A percentile compares a stretch with the other conserved stretches of the same genome.
These are phyloP conservation scores for Vigna unguiculata DNA, from an alignment of 306 rosid genomes.

Conservation along the genomic window DNA sequence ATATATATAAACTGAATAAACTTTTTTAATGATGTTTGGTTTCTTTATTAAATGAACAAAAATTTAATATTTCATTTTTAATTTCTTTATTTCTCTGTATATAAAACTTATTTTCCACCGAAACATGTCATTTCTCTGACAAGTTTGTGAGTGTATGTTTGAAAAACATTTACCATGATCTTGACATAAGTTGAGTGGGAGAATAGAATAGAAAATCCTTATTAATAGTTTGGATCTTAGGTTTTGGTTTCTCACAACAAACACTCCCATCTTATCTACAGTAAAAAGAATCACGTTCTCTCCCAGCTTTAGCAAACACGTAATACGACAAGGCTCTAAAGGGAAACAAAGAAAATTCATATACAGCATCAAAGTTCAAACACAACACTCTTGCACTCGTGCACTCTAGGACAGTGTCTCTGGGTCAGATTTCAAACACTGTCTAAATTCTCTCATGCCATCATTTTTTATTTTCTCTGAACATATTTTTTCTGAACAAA, in stretches of 20 bases:
- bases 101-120: no score
- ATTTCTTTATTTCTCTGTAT: no score
- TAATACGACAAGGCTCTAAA: slow-evolving; percentile 2
- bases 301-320: not conserved
- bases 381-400: slow-evolving; percentile 41
- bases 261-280: not conserved
- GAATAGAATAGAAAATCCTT: no score
- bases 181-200: no score
- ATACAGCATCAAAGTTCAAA: not conserved
- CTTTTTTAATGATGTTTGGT: no score
- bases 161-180: no score
- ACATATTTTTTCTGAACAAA: no score
- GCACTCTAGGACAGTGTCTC: slow-evolving; percentile 11
- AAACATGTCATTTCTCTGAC: not conserved
- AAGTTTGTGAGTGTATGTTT: not conserved
- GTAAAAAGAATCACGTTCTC: not conserved
- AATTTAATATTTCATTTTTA: no score
- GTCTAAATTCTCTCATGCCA: not conserved
- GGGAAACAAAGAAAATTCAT: not conserved
- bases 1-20: no score
- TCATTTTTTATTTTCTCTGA: no score
- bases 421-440: slow-evolving; percentile 29
- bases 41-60: no score
- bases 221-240: not conserved
- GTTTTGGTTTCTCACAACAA: not conserved